Evolutionary conservation across 2,329 filamentous ascomycete genomes (phyloP), one percentile per base, ranked within the genome.

Genomic region (Apiospora phragmitis): DNA sequence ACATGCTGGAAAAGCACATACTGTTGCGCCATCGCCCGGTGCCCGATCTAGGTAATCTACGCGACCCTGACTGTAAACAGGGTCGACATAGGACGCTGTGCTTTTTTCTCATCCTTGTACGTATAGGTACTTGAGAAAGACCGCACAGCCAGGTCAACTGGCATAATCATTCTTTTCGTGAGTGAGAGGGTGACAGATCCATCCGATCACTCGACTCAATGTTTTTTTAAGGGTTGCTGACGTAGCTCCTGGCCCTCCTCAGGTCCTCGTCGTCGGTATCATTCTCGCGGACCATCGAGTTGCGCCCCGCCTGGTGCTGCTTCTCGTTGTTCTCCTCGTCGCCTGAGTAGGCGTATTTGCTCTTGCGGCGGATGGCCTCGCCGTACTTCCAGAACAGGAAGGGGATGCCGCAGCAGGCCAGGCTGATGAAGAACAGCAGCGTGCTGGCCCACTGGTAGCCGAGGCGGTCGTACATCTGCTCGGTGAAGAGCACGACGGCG

Each of bases 381-480:
- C 94, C 94, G 75, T 89, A 94, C 77, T 85, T 89, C 85, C 92
- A 97, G 82, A 97, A 97, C 35, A 93, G 80, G 79, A 91, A 97
- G 0, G 94, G 94, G 74, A 97, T 97, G 0, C 85, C 89, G 79
- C 94, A 97, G 83, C 94, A 97, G 0, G 89, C 91, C 7, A 97
- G 83, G 21, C 87, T 89, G 74, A 97, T 85, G 75, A 95, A 95
- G 0, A 88, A 93, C 11, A 96, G 82, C 12, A 96, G 85, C 0
- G 87, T 87, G 67, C 89, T 90, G 0, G 93, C 93, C 93, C 93
- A 95, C 79, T 94, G 90, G 80, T 94, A 86, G 11, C 90, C 90
- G 18, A 95, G 85, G 2, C 90, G 86, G 66, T 86, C 80, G 80
- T 94, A 94, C 93, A 96, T 95, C 80, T 95, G 93, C 74, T 88